Evolutionary conservation across 2,329 filamentous ascomycete genomes (phyloP).

Genomic region (Xylariaceae sp.): DNA sequence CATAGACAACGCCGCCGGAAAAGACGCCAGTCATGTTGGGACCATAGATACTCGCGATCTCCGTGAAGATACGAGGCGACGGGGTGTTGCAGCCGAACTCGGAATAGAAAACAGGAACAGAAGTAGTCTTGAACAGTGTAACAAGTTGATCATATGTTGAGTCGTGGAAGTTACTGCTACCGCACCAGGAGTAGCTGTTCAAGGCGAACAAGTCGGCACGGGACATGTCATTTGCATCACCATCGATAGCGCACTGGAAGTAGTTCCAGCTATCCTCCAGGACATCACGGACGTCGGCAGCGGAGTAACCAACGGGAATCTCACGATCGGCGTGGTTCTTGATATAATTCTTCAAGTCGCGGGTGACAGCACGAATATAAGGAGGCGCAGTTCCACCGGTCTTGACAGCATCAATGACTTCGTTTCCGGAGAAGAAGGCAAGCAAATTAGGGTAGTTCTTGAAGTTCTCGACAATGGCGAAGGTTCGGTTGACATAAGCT

Average conservation of each 20-base stretch:
- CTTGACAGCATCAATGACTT: conserved; percentile 73
- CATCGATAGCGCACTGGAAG: conserved; percentile 69
- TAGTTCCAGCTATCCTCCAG: conserved; percentile 79
- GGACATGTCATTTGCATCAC: conserved; percentile 64
- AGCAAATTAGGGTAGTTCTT: conserved; percentile 71
- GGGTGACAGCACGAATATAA: conserved; percentile 77
- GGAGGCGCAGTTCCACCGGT: conserved; percentile 68
- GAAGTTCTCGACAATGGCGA: conserved; percentile 71
- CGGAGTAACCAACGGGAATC: conserved; percentile 82
- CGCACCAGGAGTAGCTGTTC: conserved; percentile 80
- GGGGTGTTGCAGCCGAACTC: conserved; percentile 81
- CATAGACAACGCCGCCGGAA: conserved; percentile 81
- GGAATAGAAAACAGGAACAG: conserved; percentile 81
- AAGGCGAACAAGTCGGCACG: conserved; percentile 78
- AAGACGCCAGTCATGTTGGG: conserved; percentile 71
- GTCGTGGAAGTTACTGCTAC: conserved; percentile 65
- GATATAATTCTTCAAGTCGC: conserved; percentile 83
- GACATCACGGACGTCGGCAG: conserved; percentile 76
- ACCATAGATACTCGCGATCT: conserved; percentile 76
- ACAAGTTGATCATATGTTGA: conserved; percentile 70
- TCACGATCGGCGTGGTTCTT: conserved; percentile 70
- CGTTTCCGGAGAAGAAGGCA: conserved; percentile 81
- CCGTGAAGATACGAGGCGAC: conserved; percentile 75
- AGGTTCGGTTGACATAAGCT: conserved; percentile 69
- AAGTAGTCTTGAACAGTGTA: conserved; percentile 67